phyloP scores from a whole-genome alignment of 2,329 filamentous ascomycete genomes.

The Madurella fahalii region DNA sequence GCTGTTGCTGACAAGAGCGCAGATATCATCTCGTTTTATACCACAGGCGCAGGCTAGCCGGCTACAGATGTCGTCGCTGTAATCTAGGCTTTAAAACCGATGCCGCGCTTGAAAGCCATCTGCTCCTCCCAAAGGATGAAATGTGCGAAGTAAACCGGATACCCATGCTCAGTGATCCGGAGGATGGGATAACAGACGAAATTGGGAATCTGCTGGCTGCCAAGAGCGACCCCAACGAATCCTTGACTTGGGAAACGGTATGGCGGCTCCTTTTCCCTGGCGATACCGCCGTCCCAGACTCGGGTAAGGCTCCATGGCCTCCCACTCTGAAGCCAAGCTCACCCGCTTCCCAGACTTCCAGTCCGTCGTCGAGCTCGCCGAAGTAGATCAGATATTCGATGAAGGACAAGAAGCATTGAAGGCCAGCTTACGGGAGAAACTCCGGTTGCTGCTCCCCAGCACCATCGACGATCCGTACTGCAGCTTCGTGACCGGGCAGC shows the following conservation, averaged over 20 bases:
- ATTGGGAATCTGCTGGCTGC: neutral
- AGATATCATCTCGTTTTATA: slow-evolving; percentile 20
- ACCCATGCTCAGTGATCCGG: slow-evolving; percentile 4
- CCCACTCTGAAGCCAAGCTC: neutral
- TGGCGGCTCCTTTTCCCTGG: slow-evolving; percentile 21
- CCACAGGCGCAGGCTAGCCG: slow-evolving; percentile 5
- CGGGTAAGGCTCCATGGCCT: slow-evolving; percentile 13
- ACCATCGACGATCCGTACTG: slow-evolving; percentile 20
- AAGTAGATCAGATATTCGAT: slow-evolving; percentile 24
- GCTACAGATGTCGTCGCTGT: slow-evolving; percentile 21
- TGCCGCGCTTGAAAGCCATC: slow-evolving; percentile 8
- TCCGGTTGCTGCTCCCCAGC: slow-evolving; percentile 21
- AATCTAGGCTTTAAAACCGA: slow-evolving; percentile 11
- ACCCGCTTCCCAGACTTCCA: slow-evolving; percentile 15
- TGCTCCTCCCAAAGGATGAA: slow-evolving; percentile 21
- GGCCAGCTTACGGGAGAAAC: slow-evolving; percentile 19
- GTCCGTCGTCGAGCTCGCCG: slow-evolving; percentile 23
- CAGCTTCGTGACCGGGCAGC: slow-evolving; percentile 22
- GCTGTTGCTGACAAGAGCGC: slow-evolving; percentile 1
- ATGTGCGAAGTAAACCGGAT: slow-evolving; percentile 20
- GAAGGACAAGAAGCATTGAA: slow-evolving; percentile 21
- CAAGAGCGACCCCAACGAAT: neutral
- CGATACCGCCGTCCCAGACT: slow-evolving; percentile 14
- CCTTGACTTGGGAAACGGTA: slow-evolving; percentile 19
- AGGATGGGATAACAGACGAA: slow-evolving; percentile 21